Percentiles rank a stretch among this genome's conserved stretches.
Conservation (phyloP, 208 protist genomes). For the Leptomonas seymouri region DNA sequence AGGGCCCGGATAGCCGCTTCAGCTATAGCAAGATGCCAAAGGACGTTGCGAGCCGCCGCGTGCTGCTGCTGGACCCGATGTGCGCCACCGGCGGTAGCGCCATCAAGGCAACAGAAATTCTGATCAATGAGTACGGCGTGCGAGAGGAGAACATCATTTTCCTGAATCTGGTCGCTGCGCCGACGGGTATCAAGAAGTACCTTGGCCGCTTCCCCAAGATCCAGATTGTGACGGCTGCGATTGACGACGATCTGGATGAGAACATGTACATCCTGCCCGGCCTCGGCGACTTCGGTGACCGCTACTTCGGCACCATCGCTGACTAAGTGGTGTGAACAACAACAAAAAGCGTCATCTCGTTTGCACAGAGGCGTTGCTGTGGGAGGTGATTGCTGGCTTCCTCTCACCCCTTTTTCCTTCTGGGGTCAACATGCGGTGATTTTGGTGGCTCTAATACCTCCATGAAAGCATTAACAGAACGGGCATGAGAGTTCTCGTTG, state of each 20-base stretch:
- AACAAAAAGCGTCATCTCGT: too few species aligned
- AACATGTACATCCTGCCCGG: slow-evolving; percentile 96
- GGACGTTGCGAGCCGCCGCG: slow-evolving; percentile 89
- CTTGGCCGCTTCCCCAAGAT: slow-evolving; percentile 76
- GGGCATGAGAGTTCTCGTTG: too few species aligned
- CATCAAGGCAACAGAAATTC: slow-evolving; percentile 75
- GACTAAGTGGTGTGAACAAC: too few species aligned
- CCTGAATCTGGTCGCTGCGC: slow-evolving; percentile 93
- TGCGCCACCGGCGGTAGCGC: slow-evolving; percentile 94
- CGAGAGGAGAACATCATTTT: slow-evolving; percentile 96
- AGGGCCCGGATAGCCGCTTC: slow-evolving; percentile 87
- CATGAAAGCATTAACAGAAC: too few species aligned
- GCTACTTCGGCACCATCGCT: slow-evolving; percentile 95
- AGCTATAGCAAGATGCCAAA: slow-evolving; percentile 97
- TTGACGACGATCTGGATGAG: slow-evolving; percentile 94
- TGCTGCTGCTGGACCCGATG: slow-evolving; percentile 98
- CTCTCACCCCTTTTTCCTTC: too few species aligned
- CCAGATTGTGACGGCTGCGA: slow-evolving; percentile 89
- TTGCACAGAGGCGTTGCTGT: too few species aligned
- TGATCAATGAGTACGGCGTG: slow-evolving; percentile 86
- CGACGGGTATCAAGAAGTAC: slow-evolving; percentile 84
- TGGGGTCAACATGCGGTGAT: too few species aligned
- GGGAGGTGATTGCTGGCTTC: too few species aligned
- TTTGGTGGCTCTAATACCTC: too few species aligned
- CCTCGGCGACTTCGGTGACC: slow-evolving; percentile 97